These are phyloP conservation scores for Stachybotrys echinatus DNA, from an alignment of 2,329 filamentous ascomycete genomes.

Conservation along the genomic window DNA sequence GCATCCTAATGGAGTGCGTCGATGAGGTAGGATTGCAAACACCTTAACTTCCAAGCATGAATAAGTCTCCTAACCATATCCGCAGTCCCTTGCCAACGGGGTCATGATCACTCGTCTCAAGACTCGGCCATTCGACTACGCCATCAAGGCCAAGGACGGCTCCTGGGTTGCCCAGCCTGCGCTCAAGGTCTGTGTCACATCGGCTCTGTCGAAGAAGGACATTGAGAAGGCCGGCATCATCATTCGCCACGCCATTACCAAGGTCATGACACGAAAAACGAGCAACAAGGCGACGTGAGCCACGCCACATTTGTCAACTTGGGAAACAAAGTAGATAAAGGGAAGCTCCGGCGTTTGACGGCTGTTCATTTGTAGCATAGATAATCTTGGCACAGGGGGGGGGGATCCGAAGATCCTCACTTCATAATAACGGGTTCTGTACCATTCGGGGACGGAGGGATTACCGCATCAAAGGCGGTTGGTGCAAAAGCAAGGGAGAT, in stretches of 20 bases:
- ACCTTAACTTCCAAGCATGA: background rate
- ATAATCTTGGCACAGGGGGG: too few species aligned
- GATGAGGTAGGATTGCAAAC: slow-evolving; percentile 69
- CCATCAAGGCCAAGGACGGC: slow-evolving; percentile 63
- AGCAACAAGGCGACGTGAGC: slow-evolving; percentile 28
- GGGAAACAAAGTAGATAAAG: too few species aligned
- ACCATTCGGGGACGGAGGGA: too few species aligned
- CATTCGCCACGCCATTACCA: slow-evolving; percentile 89
- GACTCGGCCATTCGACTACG: slow-evolving; percentile 60
- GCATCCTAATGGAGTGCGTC: slow-evolving; percentile 82
- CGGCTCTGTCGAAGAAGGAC: slow-evolving; percentile 85
- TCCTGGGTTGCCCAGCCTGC: slow-evolving; percentile 70
- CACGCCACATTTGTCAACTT: background rate
- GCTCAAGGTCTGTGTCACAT: slow-evolving; percentile 87
- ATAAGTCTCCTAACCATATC: background rate
- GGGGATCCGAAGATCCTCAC: too few species aligned
- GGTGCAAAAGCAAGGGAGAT: too few species aligned
- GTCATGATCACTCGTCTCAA: slow-evolving; percentile 87
- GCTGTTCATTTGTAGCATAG: too few species aligned
- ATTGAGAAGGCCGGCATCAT: slow-evolving; percentile 87
- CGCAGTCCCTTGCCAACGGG: slow-evolving; percentile 74
- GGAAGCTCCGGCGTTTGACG: too few species aligned
- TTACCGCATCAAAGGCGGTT: too few species aligned
- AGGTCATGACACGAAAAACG: slow-evolving; percentile 69
- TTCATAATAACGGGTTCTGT: too few species aligned